These are phyloP conservation scores for Yamagishiella unicocca DNA, from an alignment of 139 green algal species.

Conservation along the genomic window DNA sequence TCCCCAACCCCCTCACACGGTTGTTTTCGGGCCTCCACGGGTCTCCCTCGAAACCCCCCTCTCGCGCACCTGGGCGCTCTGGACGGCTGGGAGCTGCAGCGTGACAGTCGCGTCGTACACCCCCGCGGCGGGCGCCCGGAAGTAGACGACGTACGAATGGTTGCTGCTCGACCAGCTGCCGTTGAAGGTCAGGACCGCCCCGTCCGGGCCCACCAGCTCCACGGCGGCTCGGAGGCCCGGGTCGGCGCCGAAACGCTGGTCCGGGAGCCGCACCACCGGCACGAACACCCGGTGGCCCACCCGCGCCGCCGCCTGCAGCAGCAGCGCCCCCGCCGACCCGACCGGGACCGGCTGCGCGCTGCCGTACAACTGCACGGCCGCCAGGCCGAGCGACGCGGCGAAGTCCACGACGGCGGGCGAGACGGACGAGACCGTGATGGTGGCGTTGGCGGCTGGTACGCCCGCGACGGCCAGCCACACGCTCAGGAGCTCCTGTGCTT, in stretches of 20 bases:
- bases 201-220: background rate
- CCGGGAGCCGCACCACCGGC: background rate
- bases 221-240: background rate
- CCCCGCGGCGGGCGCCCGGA: background rate
- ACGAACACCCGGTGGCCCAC: background rate
- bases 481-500: constrained; percentile 28
- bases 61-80: background rate
- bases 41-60: no score
- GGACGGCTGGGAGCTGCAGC: background rate
- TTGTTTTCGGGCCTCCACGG: no score
- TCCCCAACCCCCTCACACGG: no score
- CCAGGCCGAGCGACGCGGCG: background rate
- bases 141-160: constrained; percentile 21
- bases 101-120: background rate
- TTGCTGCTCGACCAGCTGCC: constrained; percentile 12
- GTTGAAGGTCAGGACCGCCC: background rate
- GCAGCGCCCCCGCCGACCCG: no score
- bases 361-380: constrained; percentile 29
- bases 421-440: background rate
- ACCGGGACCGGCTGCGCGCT: background rate
- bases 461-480: background rate
- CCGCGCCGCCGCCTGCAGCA: background rate
- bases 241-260: constrained; percentile 11
- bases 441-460: background rate
- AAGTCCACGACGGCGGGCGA: background rate